Conservation (phyloP, 805 yeast species). For the Metschnikowia lunata region DNA sequence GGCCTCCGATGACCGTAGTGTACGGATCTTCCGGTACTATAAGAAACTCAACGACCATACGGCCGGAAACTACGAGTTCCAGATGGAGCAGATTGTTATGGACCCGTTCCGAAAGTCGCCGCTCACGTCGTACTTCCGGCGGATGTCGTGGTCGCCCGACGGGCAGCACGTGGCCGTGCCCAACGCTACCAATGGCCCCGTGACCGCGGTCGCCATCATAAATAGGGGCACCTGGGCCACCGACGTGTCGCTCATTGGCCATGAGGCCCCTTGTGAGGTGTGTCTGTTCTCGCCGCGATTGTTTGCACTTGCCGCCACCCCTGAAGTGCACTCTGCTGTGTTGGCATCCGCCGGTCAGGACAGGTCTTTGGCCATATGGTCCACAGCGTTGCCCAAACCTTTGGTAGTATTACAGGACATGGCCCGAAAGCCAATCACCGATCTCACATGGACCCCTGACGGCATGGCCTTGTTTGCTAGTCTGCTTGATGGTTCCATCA, state of each 20-base stretch:
- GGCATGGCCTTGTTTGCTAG: constrained; percentile 72
- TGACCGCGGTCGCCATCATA: constrained; percentile 66
- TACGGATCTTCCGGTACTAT: constrained; percentile 82
- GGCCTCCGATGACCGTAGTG: constrained; percentile 91
- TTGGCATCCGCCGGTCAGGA: constrained; percentile 98
- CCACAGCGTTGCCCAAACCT: constrained; percentile 71
- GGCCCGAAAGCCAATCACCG: constrained; percentile 75
- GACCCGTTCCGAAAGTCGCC: constrained; percentile 90
- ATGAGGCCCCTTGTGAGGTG: constrained; percentile 82
- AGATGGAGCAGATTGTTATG: constrained; percentile 75
- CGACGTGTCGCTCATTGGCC: constrained; percentile 72
- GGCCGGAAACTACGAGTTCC: constrained; percentile 65
- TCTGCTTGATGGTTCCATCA: constrained; percentile 81
- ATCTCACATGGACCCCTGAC: constrained; percentile 81
- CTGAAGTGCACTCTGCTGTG: constrained; percentile 51
- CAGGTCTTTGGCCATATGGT: constrained; percentile 83
- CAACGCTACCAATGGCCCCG: constrained; percentile 81
- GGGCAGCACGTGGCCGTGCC: constrained; percentile 85
- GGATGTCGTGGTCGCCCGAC: constrained; percentile 89
- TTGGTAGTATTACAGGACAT: constrained; percentile 75
- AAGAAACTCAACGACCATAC: constrained; percentile 48
- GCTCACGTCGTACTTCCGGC: constrained; percentile 80
- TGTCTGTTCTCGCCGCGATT: constrained; percentile 69
- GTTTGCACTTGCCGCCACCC: constrained; percentile 36
- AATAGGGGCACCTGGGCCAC: constrained; percentile 79